A percentile compares a stretch with the other conserved stretches of the same genome.
These are phyloP conservation scores for Entelexis paramagnoliae DNA, from an alignment of 1,139 yeast genomes.

Conservation along the genomic window DNA sequence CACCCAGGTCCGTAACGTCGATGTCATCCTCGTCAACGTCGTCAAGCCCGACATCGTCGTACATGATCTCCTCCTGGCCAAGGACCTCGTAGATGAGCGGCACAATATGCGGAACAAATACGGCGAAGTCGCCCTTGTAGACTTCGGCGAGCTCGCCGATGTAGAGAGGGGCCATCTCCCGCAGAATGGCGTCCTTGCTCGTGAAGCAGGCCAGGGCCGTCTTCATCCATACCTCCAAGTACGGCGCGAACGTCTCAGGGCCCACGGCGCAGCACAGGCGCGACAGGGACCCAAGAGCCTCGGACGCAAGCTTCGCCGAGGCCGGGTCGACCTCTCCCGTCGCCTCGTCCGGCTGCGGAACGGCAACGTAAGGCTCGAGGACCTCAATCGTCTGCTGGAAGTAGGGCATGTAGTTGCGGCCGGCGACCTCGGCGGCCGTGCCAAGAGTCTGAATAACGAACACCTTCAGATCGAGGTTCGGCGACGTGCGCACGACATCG, in stretches of 20 bases:
- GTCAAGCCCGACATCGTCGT: conserved; percentile 30
- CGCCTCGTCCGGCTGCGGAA: conserved; percentile 29
- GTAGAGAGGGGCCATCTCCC: conserved; percentile 94
- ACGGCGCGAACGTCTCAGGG: conserved; percentile 71
- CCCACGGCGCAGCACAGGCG: conserved; percentile 97
- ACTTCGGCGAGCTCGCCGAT: conserved; percentile 91
- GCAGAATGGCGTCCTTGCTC: conserved; percentile 70
- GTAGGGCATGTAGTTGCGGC: conserved; percentile 76
- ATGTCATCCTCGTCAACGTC: conserved; percentile 27
- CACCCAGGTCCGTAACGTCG: conserved; percentile 27
- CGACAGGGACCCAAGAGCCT: conserved; percentile 85
- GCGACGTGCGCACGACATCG: conserved; percentile 58
- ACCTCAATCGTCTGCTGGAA: conserved; percentile 70
- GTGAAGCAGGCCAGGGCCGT: conserved; percentile 75
- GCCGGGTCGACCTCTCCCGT: conserved; percentile 45
- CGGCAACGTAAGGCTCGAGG: conserved; percentile 67
- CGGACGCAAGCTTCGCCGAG: conserved; percentile 51
- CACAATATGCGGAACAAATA: conserved; percentile 69
- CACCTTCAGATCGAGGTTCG: conserved; percentile 61
- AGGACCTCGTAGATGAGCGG: conserved; percentile 79
- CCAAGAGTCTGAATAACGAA: conserved; percentile 95
- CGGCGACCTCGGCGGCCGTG: conserved; percentile 92
- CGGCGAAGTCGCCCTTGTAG: conserved; percentile 80
- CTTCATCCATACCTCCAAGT: conserved; percentile 79
- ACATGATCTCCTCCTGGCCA: conserved; percentile 47